Conservation (phyloP, 2,329 filamentous ascomycete species). For the Ceratocystis papillata region DNA sequence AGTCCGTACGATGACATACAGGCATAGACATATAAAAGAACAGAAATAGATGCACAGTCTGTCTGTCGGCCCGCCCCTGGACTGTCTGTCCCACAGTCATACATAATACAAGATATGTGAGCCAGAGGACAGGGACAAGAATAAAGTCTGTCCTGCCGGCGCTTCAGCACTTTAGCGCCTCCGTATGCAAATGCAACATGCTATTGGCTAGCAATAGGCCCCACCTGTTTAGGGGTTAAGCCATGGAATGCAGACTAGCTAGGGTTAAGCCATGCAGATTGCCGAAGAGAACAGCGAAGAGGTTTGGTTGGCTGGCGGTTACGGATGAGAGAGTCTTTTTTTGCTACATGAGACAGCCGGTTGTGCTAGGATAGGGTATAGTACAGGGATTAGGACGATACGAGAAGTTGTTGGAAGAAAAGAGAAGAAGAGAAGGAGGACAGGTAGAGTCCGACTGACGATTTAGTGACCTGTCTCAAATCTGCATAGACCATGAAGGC, state of each 20-base stretch:
- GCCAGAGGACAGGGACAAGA: not conserved
- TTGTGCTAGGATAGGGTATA: no score
- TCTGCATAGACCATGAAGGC: no score
- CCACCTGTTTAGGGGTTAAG: not conserved
- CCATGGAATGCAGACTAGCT: not conserved
- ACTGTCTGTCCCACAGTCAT: no score
- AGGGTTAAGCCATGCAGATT: not conserved
- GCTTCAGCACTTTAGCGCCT: not conserved
- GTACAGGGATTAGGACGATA: no score
- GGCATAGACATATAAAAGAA: no score
- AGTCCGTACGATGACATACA: no score
- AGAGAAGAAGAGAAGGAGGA: not conserved
- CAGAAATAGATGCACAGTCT: no score
- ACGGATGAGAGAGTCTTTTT: not conserved
- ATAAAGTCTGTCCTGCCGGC: not conserved
- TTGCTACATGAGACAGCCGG: no score
- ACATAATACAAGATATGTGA: not conserved
- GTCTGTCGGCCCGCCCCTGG: no score
- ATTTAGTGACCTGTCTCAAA: no score
- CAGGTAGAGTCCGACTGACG: not conserved
- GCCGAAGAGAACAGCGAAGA: not conserved
- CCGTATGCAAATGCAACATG: not conserved
- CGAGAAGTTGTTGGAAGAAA: no score
- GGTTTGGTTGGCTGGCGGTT: conserved; percentile 10
- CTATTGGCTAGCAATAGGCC: not conserved